Base-by-base conservation (phyloP, 2,329 filamentous ascomycete genomes). In the Pestalotiopsis sp. region DNA sequence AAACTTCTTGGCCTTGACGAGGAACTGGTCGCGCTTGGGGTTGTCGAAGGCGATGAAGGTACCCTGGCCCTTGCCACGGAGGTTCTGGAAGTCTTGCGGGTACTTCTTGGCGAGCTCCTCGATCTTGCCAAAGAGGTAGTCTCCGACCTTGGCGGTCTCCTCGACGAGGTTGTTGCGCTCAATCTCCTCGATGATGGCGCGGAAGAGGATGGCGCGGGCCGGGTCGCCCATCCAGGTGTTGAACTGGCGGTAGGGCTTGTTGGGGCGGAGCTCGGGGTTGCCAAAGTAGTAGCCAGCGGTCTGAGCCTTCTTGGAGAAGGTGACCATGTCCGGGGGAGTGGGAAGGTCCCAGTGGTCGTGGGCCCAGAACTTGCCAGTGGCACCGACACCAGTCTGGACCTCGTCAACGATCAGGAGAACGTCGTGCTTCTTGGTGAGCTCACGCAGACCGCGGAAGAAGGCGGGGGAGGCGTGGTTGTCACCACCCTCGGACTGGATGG, bases 221-320 rank as follows among this genome's bases (percentile, higher is more conserved):
- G 94, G 94, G 83, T 97, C 94, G 76, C 94, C 94, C 92, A 97
- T 97, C 94, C 94, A 97, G 63, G 94, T 97, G 87, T 97, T 97
- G 87, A 97, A 97, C 83, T 97, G 94, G 71, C 94, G 91, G 86
- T 97, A 97, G 5, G 95, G 92, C 87, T 95, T 95, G 86, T 97
- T 97, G 71, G 94, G 94, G 13, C 93, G 87, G 74, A 97, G 87
- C 57, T 89, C 90, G 11, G 89, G 87, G 86, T 96, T 91, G 70
- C 92, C 92, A 79, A 91, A 97, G 87, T 96, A 97, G 87, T 95
- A 97, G 41, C 94, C 94, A 6, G 95, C 94, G 2, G 94, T 93
- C 84, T 97, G 94, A 3, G 94, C 95, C 87, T 97, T 97, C 87
- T 97, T 97, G 78, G 90, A 93, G 84, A 97, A 97, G 69, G 94